Base-by-base conservation (phyloP, 2,329 filamentous ascomycete species). In the Penicillium vulpinum region DNA sequence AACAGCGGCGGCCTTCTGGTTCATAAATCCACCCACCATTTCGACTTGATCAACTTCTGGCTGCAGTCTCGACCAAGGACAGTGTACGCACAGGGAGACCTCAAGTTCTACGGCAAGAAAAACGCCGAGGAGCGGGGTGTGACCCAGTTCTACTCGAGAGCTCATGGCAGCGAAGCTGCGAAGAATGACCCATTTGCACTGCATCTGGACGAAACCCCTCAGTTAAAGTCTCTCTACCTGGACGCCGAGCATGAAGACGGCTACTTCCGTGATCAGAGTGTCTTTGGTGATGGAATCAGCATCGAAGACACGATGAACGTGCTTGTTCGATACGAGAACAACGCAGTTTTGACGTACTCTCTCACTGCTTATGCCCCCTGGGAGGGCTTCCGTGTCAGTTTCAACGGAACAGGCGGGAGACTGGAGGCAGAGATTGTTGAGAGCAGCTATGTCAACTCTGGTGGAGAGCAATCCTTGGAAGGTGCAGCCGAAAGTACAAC, bases 241-340 rank as follows among this genome's bases (percentile, higher is more conserved):
- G 83, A 86, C 35, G 84, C 85, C 0, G 85, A 87, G 75, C 80
- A 86, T 56, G 85, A 87, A 64, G 85, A 87, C 61, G 78, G 78
- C 16, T 87, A 87, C 62, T 79, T 83, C 58, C 80, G 85, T 0
- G 85, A 87, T 63, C 84, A 86, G 69, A 85, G 80, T 61, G 83
- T 86, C 0, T 87, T 87, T 52, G 78, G 82, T 0, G 85, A 87
- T 57, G 85, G 85, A 1, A 85, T 87, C 54, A 85, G 77, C 61
- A 87, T 87, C 56, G 84, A 87, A 67, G 85, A 87, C 63, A 87
- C 84, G 0, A 85, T 87, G 83, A 83, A 78, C 38, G 71, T 87
- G 24, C 74, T 87, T 44, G 81, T 87, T 22, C 75, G 79, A 49
- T 87, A 87, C 64, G 73, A 76, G 18, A 83, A 78, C 50, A 81